Percentiles rank a stretch among this genome's conserved stretches.
phyloP scores from a whole-genome alignment of 2,329 filamentous ascomycete genomes.

The Rutstroemia sp. region DNA sequence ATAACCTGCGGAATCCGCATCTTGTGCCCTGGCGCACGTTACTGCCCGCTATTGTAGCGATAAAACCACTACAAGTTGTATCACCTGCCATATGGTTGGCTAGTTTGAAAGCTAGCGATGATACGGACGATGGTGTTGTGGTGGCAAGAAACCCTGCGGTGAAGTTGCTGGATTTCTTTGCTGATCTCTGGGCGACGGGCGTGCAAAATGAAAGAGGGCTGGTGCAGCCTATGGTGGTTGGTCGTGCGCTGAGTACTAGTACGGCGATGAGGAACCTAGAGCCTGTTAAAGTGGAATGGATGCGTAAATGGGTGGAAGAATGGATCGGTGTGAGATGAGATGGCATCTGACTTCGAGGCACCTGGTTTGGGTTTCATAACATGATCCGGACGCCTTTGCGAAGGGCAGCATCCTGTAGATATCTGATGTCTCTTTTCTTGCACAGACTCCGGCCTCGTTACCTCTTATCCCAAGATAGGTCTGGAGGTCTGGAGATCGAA shows the following conservation, averaged over 20 bases:
- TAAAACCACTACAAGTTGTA: not conserved
- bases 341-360: not conserved
- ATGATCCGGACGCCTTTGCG: too few species aligned
- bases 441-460: too few species aligned
- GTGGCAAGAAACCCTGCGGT: not conserved
- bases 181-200: not conserved
- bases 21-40: not conserved
- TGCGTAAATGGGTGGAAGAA: constrained; percentile 1
- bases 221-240: not conserved
- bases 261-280: not conserved
- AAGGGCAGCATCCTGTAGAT: too few species aligned
- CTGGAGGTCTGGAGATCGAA: too few species aligned
- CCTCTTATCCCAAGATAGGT: too few species aligned
- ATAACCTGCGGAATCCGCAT: not conserved
- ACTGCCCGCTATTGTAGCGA: not conserved
- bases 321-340: not conserved
- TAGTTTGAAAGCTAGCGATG: not conserved
- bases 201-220: not conserved
- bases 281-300: not conserved
- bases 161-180: not conserved
- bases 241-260: not conserved
- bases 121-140: not conserved
- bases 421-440: too few species aligned
- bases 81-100: not conserved
- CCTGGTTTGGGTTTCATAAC: too few species aligned